A percentile compares a stretch with the other conserved stretches of the same genome.
phyloP scores from a whole-genome alignment of 192 early-diverging fungal species.

The Powellomyces hirtus region DNA sequence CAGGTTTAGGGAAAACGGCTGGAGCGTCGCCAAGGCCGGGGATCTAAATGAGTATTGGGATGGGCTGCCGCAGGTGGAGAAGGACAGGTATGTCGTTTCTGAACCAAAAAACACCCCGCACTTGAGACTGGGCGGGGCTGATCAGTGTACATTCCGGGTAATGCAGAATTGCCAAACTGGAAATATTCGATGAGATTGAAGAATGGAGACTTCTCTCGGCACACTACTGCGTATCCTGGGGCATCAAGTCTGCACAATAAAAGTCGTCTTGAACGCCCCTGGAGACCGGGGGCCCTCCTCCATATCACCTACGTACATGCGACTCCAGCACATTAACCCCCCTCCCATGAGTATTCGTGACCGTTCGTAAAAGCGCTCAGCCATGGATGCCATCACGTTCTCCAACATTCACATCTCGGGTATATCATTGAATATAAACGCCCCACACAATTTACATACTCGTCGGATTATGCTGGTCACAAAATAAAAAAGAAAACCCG shows the following conservation, averaged over 20 bases:
- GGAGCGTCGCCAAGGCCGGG: slow-evolving; percentile 36
- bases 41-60: slow-evolving; percentile 57
- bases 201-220: slow-evolving; percentile 78
- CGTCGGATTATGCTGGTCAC: not conserved
- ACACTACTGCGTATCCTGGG: slow-evolving; percentile 84
- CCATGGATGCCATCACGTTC: no score
- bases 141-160: slow-evolving; percentile 15
- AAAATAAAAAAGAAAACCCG: no score
- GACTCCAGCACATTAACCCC: no score
- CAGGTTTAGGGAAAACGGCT: slow-evolving; percentile 65
- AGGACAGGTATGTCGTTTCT: slow-evolving; percentile 37
- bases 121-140: no score
- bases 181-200: slow-evolving; percentile 90
- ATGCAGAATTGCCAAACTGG: slow-evolving; percentile 64
- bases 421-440: no score
- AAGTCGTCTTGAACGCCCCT: no score
- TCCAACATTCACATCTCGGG: no score
- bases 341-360: no score
- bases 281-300: no score
- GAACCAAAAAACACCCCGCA: no score
- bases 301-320: no score
- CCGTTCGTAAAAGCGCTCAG: no score
- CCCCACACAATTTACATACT: not conserved
- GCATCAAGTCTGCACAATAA: not conserved
- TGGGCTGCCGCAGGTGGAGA: slow-evolving; percentile 38